Evolutionary conservation across 2,329 filamentous ascomycete species (phyloP), one percentile per base, ranked within the genome.

Genomic region (Pleurostoma richardsiae): DNA sequence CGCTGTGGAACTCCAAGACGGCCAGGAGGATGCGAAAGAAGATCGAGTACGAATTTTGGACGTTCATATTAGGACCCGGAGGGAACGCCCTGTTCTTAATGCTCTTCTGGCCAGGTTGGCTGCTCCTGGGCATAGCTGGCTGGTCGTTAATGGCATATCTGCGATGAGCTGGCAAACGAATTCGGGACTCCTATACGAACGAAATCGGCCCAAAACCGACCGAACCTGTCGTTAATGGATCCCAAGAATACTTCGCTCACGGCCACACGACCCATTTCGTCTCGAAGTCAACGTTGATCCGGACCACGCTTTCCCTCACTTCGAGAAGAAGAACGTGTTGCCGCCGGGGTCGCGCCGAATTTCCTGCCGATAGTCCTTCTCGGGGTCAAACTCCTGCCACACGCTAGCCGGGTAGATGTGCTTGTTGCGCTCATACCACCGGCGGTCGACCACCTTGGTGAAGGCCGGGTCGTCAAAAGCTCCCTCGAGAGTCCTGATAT

Each of bases 401-500:
- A 92, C 80, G 62, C 89, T 97, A 26, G 92, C 92, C 0, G 94
- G 94, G 64, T 92, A 99, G 48, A 99, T 97, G 66, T 99, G 94
- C 69, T 97, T 99, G 65, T 97, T 96, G 60, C 85, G 82, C 72
- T 96, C 90, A 64, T 96, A 99, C 94, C 94, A 99, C 50, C 94
- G 76, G 48, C 94, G 79, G 69, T 97, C 92, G 4, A 96, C 90
- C 5, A 96, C 33, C 33, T 36, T 36, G 8, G 33, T 36, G 33
- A 36, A 36, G 33, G 79, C 79, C 1, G 91, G 83, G 56, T 97
- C 91, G 51, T 94, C 87, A 39, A 75, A 67, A 29, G 76, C 83
- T 10, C 92, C 92, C 69, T 96, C 92, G 10, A 85, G 77, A 45
- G 76, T 74, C 38, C 68, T 70, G 41, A 82, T 71, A 42, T 76